phyloP scores from a whole-genome alignment of 1,284 basidiomycete genomes.

The Neonothopanus nambi region DNA sequence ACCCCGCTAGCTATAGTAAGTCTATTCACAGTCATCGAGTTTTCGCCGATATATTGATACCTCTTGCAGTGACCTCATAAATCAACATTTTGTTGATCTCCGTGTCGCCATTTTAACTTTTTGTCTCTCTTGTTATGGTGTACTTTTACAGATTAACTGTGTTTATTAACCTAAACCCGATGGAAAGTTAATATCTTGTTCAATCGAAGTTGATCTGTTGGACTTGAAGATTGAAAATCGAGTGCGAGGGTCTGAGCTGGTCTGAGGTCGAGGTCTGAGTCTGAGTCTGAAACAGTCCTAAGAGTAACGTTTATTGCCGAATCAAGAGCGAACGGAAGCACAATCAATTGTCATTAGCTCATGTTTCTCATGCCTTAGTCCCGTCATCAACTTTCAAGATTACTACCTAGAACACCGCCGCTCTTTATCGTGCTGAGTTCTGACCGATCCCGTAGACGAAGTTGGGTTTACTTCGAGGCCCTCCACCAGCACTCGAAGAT shows the following conservation, averaged over 20 bases:
- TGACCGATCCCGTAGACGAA: too few species aligned
- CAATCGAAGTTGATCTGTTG: too few species aligned
- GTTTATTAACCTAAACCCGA: not conserved
- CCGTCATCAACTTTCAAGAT: not conserved
- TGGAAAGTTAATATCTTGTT: too few species aligned
- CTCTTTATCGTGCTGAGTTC: too few species aligned
- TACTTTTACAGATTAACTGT: not conserved
- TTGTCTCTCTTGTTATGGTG: not conserved
- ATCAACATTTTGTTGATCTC: not conserved
- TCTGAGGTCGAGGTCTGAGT: too few species aligned
- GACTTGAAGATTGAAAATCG: too few species aligned
- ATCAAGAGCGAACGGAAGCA: not conserved
- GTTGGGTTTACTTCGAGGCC: not conserved
- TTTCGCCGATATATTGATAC: not conserved
- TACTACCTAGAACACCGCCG: too few species aligned
- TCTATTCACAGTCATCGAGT: conserved; percentile 21
- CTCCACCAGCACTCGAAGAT: conserved; percentile 6
- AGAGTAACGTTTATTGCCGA: too few species aligned
- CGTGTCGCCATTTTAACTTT: not conserved
- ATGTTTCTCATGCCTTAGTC: too few species aligned
- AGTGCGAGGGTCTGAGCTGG: too few species aligned
- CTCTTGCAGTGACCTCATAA: conserved; percentile 20
- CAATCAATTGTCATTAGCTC: not conserved
- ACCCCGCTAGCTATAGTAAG: conserved; percentile 85
- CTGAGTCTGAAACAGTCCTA: too few species aligned